Percentiles rank a stretch among this genome's conserved stretches.
Evolutionary conservation across 2,329 filamentous ascomycete genomes (phyloP).

Genomic region (Bipolaris gigantea): DNA sequence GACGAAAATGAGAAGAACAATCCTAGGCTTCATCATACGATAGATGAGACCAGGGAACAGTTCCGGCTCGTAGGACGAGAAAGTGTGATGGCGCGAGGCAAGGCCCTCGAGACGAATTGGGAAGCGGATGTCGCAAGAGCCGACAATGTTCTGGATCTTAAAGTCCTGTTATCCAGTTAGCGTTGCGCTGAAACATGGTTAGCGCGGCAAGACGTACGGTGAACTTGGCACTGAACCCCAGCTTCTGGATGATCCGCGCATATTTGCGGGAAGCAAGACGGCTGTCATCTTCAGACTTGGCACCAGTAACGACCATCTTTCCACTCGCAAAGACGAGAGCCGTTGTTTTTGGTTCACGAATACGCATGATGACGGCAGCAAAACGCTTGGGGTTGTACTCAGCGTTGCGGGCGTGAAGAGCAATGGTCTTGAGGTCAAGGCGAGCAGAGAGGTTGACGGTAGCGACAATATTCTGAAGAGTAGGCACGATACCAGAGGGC

Average conservation of each 20-base stretch:
- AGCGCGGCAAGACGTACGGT: slow-evolving; percentile 53
- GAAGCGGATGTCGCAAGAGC: slow-evolving; percentile 99
- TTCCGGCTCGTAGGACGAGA: slow-evolving; percentile 92
- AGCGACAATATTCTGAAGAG: slow-evolving; percentile 79
- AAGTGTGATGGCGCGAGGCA: slow-evolving; percentile 97
- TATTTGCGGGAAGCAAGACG: slow-evolving; percentile 98
- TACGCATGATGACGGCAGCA: slow-evolving; percentile 98
- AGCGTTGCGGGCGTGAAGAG: slow-evolving; percentile 94
- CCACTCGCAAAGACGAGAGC: slow-evolving; percentile 96
- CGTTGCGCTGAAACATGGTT: slow-evolving; percentile 10
- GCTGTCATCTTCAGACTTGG: slow-evolving; percentile 96
- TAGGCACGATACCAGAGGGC: slow-evolving; percentile 67
- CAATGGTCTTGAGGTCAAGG: slow-evolving; percentile 97
- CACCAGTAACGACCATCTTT: slow-evolving; percentile 99
- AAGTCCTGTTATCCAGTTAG: slow-evolving; percentile 64
- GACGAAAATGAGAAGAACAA: slow-evolving; percentile 96
- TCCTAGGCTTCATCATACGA: slow-evolving; percentile 99
- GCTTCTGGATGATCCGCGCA: slow-evolving; percentile 98
- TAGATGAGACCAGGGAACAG: slow-evolving; percentile 99
- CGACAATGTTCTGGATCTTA: slow-evolving; percentile 97
- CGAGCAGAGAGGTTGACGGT: slow-evolving; percentile 99
- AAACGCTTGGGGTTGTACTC: slow-evolving; percentile 99
- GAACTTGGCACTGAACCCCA: slow-evolving; percentile 99
- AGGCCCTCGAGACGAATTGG: slow-evolving; percentile 95
- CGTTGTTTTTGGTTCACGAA: slow-evolving; percentile 97